Conservation (phyloP, 768 basidiomycete species). For the Dacryopinax spathularia region DNA sequence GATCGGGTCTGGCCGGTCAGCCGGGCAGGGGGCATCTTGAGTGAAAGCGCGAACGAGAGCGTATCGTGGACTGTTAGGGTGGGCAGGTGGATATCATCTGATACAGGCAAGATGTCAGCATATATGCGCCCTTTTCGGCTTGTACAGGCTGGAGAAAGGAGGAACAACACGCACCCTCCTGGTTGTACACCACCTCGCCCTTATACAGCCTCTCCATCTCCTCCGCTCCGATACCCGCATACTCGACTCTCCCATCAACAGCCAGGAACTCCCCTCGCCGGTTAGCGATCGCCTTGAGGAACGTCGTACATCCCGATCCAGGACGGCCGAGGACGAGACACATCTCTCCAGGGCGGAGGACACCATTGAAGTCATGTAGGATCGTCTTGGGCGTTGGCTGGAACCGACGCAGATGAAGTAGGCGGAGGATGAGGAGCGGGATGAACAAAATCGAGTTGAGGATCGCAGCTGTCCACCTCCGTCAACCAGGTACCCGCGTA, state of each 20-base stretch:
- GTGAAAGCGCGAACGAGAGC: slow-evolving; percentile 38
- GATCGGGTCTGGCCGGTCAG: slow-evolving; percentile 24
- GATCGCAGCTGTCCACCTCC: not conserved
- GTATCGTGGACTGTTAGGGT: slow-evolving; percentile 70
- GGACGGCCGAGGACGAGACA: slow-evolving; percentile 38
- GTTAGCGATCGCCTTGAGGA: slow-evolving; percentile 38
- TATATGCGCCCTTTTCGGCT: not conserved
- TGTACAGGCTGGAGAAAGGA: not conserved
- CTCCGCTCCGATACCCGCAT: slow-evolving; percentile 33
- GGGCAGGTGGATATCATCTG: slow-evolving; percentile 76
- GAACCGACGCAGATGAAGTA: not conserved
- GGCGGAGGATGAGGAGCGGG: not conserved
- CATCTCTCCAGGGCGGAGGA: slow-evolving; percentile 61
- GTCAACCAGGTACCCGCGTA: not conserved
- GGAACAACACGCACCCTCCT: slow-evolving; percentile 8
- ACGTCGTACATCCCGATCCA: slow-evolving; percentile 32
- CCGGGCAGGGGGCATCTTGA: slow-evolving; percentile 29
- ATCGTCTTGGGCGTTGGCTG: slow-evolving; percentile 53
- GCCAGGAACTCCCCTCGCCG: slow-evolving; percentile 25
- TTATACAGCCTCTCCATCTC: slow-evolving; percentile 34
- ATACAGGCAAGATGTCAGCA: too few species aligned
- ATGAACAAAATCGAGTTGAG: not conserved
- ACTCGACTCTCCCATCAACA: slow-evolving; percentile 31
- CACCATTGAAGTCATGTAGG: slow-evolving; percentile 47
- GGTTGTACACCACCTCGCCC: slow-evolving; percentile 66